These are phyloP conservation scores for Xylariaceae sp. DNA, from an alignment of 2,329 filamentous ascomycete species.

Conservation along the genomic window DNA sequence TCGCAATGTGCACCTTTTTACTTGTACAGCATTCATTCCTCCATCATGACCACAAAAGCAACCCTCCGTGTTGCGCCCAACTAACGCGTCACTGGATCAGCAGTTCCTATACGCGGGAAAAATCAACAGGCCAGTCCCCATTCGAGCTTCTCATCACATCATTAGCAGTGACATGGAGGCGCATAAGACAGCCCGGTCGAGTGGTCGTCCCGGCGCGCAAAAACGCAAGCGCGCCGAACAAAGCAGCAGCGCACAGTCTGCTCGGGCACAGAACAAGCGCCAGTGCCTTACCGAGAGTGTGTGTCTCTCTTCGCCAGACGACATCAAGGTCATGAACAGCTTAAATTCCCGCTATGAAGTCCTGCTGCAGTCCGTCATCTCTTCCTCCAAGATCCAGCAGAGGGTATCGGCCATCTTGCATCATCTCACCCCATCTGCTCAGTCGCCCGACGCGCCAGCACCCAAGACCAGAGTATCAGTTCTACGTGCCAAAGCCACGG, in stretches of 20 bases:
- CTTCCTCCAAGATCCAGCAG: slow-evolving; percentile 55
- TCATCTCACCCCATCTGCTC: slow-evolving; percentile 35
- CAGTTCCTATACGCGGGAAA: background rate
- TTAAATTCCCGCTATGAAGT: slow-evolving; percentile 46
- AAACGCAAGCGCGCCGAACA: slow-evolving; percentile 30
- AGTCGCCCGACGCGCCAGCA: background rate
- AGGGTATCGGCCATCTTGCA: slow-evolving; percentile 43
- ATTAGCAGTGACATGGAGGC: slow-evolving; percentile 17
- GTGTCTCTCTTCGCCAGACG: slow-evolving; percentile 30
- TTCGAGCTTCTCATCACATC: background rate
- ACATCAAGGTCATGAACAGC: slow-evolving; percentile 40
- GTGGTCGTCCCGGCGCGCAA: background rate
- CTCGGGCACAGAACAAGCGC: slow-evolving; percentile 21
- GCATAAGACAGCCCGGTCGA: background rate
- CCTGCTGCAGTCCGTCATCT: slow-evolving; percentile 50
- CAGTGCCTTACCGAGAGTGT: slow-evolving; percentile 24
- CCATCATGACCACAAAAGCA: slow-evolving; percentile 1
- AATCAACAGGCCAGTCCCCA: background rate
- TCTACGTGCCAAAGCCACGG: slow-evolving; percentile 45
- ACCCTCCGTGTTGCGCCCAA: background rate
- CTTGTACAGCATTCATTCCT: background rate
- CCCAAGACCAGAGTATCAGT: slow-evolving; percentile 37
- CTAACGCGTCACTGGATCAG: background rate
- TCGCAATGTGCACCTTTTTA: background rate
- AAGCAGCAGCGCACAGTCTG: slow-evolving; percentile 6